Evolutionary conservation across 257 asterid genomes (phyloP), one percentile per base, ranked within the genome.

Genomic region (Handroanthus guayacan): DNA sequence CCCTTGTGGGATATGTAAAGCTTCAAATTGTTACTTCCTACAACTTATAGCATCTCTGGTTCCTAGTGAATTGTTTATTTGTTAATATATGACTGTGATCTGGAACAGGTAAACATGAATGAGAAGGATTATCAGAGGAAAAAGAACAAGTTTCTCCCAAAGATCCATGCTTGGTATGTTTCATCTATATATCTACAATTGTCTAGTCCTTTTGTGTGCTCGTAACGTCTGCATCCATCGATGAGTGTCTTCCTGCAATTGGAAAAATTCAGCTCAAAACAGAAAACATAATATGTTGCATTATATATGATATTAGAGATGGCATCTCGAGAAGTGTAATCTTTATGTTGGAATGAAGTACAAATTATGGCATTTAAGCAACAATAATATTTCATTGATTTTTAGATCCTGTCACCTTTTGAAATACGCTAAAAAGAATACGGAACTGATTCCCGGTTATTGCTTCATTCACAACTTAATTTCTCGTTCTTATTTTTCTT

Each of bases 71-170:
- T 68, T 56, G 31, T 75, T 37, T 48, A 63, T 34, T 3, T 52
- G 52, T 64, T 56, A 37, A 61, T 48, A 43, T 77, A 69, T 62
- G 68, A 41, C 45, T 65, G 52, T 65, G 79, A 57, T 76, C 47
- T 79, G 82, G 74, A 71, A 78, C 96, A 95, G 99, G 98, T 93
- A 72, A 95, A 95, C 90, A 95, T 95, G 99, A 95, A 89, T 57
- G 99, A 95, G 90, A 95, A 85, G 85, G 99, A 95, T 80, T 95
- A 95, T 80, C 90, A 87, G 80, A 86, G 99, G 71, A 95, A 95
- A 83, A 95, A 95, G 96, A 95, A 95, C 91, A 95, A 95, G 89
- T 93, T 91, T 86, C 98, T 95, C 69, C 95, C 97, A n/a, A 95
- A 93, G 88, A 95, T 95, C 78, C 99, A 95, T 86, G 90, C 98